These are phyloP conservation scores for Cutaneotrichosporon cutaneum DNA, from an alignment of 1,284 basidiomycete species.

Conservation along the genomic window DNA sequence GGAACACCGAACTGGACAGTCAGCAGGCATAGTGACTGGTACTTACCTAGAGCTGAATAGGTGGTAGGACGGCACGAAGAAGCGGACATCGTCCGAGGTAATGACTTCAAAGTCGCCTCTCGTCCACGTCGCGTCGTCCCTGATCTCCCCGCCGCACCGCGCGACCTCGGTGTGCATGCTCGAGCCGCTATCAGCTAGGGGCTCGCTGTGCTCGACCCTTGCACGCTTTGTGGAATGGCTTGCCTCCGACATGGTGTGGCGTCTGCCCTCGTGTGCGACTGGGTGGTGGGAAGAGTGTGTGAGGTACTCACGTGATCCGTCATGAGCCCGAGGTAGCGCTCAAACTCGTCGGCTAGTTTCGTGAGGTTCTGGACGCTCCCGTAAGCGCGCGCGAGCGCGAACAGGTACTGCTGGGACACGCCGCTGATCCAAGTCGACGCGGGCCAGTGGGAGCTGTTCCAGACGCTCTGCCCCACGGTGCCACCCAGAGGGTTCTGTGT, in stretches of 20 bases:
- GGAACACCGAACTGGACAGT: conserved; percentile 5
- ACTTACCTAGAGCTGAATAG: conserved; percentile 19
- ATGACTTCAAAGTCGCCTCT: conserved; percentile 20
- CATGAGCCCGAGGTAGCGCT: background rate
- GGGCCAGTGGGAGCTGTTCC: background rate
- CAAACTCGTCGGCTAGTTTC: background rate
- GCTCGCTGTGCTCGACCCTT: background rate
- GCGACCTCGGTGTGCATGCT: background rate
- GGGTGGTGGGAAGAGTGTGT: background rate
- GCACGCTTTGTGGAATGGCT: background rate
- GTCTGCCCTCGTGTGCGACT: background rate
- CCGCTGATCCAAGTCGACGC: background rate
- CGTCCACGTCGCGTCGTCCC: conserved; percentile 17
- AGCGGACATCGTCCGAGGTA: conserved; percentile 16
- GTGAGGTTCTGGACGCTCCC: background rate
- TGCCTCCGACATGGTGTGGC: background rate
- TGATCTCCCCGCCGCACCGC: background rate
- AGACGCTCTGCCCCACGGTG: background rate
- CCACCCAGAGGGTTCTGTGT: background rate
- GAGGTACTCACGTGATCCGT: background rate
- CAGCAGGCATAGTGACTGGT: background rate
- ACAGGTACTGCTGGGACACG: background rate
- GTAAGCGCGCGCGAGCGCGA: background rate
- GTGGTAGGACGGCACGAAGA: conserved; percentile 16
- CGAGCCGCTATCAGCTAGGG: background rate